A percentile compares a stretch with the other conserved stretches of the same genome.
Evolutionary conservation across 768 basidiomycete genomes (phyloP).

Genomic region (Rhodotorula paludigena): DNA sequence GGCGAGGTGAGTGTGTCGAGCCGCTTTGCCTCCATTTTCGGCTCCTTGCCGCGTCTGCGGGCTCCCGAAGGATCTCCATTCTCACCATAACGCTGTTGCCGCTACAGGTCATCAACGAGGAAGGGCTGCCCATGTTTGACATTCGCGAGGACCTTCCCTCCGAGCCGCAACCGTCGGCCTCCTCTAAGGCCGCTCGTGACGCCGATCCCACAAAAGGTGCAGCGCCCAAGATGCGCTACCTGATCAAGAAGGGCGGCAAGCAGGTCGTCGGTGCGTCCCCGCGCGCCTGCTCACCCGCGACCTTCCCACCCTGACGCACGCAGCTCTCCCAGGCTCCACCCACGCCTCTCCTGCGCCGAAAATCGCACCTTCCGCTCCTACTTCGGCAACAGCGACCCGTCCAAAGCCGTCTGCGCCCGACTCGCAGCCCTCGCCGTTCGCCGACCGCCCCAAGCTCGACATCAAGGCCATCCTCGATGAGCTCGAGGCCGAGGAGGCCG

Average conservation of each 20-base stretch:
- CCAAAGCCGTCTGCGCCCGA: no score
- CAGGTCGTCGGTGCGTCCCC: conserved; percentile 27
- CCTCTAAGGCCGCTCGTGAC: background rate
- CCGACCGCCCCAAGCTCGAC: background rate
- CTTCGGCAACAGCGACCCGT: background rate
- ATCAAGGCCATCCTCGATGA: conserved; percentile 33
- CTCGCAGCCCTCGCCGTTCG: background rate
- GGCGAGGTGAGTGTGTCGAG: conserved; percentile 38
- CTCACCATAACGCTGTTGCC: no score
- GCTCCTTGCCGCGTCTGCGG: background rate
- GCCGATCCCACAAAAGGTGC: background rate
- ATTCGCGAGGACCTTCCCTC: conserved; percentile 32
- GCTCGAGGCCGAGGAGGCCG: conserved; percentile 27
- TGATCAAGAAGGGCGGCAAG: conserved; percentile 36
- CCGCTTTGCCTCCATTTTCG: background rate
- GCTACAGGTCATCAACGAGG: conserved; percentile 36
- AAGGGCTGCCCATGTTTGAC: conserved; percentile 37
- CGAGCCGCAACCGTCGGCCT: background rate
- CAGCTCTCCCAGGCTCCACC: conserved; percentile 3
- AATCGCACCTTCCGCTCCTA: background rate
- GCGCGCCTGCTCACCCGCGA: no score
- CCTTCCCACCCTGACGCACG: background rate
- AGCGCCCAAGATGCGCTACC: conserved; percentile 21
- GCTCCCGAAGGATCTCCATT: no score
- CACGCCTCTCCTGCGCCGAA: background rate